phyloP scores from a whole-genome alignment of 805 yeast species.

The Babjeviella inositovora region DNA sequence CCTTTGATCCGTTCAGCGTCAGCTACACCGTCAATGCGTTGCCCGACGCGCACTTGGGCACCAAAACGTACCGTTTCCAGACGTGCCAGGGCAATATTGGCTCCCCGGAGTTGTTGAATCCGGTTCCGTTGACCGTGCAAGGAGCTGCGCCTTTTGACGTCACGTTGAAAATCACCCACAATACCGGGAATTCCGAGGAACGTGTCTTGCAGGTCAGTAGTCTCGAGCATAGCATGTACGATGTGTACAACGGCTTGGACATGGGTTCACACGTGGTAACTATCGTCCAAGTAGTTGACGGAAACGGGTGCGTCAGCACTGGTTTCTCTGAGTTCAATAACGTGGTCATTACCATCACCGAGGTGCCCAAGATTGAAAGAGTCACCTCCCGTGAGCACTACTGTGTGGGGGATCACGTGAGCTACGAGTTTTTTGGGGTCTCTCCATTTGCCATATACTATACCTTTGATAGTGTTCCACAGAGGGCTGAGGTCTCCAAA shows the following conservation, averaged over 20 bases:
- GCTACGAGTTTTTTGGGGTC: constrained; percentile 59
- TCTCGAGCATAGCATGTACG: constrained; percentile 15
- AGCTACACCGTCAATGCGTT: constrained; percentile 31
- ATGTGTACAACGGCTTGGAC: constrained; percentile 31
- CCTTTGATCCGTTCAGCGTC: constrained; percentile 4
- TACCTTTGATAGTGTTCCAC: constrained; percentile 45
- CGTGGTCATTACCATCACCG: constrained; percentile 48
- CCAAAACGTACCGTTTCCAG: constrained; percentile 24
- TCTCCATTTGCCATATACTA: constrained; percentile 72
- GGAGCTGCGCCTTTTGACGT: constrained; percentile 54
- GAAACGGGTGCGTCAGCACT: constrained; percentile 57
- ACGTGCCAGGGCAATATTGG: constrained; percentile 11
- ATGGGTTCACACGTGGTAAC: constrained; percentile 60
- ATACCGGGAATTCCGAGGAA: constrained; percentile 33
- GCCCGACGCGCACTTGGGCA: constrained; percentile 42
- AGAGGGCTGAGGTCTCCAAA: constrained; percentile 34
- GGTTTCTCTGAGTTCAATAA: constrained; percentile 27
- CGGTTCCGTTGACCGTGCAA: constrained; percentile 34
- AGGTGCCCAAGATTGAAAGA: constrained; percentile 52
- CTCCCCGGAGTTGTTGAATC: constrained; percentile 14
- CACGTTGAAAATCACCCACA: constrained; percentile 38
- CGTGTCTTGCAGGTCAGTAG: constrained; percentile 25
- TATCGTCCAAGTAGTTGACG: constrained; percentile 44
- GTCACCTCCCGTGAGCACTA: constrained; percentile 23
- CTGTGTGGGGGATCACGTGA: constrained; percentile 88